Conservation (phyloP, 1,284 basidiomycete species). For the Papiliotrema flavescens region DNA sequence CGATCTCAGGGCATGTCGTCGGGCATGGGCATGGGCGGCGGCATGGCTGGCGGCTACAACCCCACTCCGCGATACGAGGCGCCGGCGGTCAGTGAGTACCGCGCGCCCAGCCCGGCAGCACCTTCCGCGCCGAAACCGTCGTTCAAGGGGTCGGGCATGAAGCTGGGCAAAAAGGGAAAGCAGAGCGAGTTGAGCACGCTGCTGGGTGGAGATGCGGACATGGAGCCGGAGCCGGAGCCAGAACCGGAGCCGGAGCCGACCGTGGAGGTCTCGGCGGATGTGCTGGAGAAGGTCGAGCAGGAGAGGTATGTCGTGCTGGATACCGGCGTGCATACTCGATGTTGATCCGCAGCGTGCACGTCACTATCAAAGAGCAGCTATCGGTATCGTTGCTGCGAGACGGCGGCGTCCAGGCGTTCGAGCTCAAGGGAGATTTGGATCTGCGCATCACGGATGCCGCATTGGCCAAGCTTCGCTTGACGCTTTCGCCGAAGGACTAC, state of each 20-base stretch:
- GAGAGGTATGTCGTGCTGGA: conserved; percentile 60
- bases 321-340: too few relatives aligned
- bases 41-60: conserved; percentile 58
- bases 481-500: conserved; percentile 63
- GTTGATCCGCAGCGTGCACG: conserved; percentile 66
- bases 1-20: conserved; percentile 55
- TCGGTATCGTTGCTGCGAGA: conserved; percentile 79
- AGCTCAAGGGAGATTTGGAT: conserved; percentile 92
- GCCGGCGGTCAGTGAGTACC: conserved; percentile 34
- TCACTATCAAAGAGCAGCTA: conserved; percentile 78
- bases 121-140: conserved; percentile 62
- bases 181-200: conserved; percentile 82
- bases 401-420: conserved; percentile 83
- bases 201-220: conserved; percentile 71
- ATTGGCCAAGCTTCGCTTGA: conserved; percentile 71
- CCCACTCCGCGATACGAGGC: conserved; percentile 67
- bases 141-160: conserved; percentile 97
- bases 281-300: conserved; percentile 70
- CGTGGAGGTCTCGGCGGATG: conserved; percentile 52
- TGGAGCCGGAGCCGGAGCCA: conserved; percentile 52
- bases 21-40: conserved; percentile 42
- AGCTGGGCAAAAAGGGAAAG: conserved; percentile 88
- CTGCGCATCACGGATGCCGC: conserved; percentile 74
- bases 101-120: conserved; percentile 41
- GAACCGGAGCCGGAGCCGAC: conserved; percentile 58